phyloP scores from a whole-genome alignment of 352 stramenopile genomes.

The Phytophthora nicotianae region DNA sequence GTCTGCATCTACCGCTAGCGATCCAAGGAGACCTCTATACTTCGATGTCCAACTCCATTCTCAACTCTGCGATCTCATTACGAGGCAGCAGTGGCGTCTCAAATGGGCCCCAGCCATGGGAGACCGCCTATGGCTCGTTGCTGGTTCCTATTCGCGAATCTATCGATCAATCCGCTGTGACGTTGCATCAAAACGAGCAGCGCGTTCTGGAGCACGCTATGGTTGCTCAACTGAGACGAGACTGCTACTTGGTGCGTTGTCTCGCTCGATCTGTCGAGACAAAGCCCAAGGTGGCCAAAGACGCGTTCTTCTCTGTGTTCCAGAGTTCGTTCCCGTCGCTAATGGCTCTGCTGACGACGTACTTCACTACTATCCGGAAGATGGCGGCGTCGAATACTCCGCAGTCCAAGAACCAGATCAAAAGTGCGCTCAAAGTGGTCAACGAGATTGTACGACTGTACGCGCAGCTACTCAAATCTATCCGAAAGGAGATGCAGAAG shows the following conservation, averaged over 20 bases:
- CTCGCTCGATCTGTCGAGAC: conserved; percentile 71
- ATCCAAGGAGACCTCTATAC: conserved; percentile 84
- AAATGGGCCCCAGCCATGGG: conserved; percentile 46
- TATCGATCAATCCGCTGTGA: conserved; percentile 68
- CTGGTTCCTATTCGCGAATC: conserved; percentile 74
- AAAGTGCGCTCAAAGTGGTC: conserved; percentile 74
- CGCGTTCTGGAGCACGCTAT: conserved; percentile 68
- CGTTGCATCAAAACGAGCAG: conserved; percentile 76
- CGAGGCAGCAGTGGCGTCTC: conserved; percentile 31
- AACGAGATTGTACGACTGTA: conserved; percentile 84
- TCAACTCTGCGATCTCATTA: conserved; percentile 79
- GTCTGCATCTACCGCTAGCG: conserved; percentile 62
- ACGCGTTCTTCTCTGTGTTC: conserved; percentile 72
- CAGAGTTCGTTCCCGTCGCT: conserved; percentile 62
- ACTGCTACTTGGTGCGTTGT: conserved; percentile 73
- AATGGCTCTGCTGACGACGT: conserved; percentile 68
- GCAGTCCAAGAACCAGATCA: conserved; percentile 52
- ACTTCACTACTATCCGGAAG: conserved; percentile 71
- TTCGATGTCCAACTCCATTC: conserved; percentile 79
- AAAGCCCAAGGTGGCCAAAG: conserved; percentile 80
- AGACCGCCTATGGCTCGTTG: conserved; percentile 59
- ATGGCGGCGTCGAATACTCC: conserved; percentile 31
- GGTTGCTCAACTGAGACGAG: conserved; percentile 69
- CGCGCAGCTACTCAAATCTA: conserved; percentile 76
- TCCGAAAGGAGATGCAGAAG: conserved; percentile 86